Evolutionary conservation across 2,329 filamentous ascomycete species (phyloP).

Genomic region (Dactylella cylindrospora): DNA sequence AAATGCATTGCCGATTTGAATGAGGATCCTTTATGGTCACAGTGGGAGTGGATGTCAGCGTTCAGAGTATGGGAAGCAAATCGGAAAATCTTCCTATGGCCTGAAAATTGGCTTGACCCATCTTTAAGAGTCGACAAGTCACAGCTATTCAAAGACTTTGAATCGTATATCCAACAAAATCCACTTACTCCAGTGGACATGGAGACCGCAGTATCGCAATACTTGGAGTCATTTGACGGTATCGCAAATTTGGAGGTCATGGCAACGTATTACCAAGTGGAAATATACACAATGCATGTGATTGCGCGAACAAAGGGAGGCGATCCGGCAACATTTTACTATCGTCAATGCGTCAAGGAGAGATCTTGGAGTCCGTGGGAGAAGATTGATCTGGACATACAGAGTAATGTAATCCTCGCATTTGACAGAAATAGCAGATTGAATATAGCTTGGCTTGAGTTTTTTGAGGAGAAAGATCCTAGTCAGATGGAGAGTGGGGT

Average conservation of each 20-base stretch:
- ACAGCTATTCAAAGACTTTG: constrained; percentile 46
- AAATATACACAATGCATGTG: constrained; percentile 38
- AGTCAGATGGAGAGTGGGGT: not conserved
- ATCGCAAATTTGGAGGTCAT: constrained; percentile 38
- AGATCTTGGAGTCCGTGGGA: constrained; percentile 46
- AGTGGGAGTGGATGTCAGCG: constrained; percentile 50
- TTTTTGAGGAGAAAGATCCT: constrained; percentile 3
- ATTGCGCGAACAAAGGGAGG: constrained; percentile 43
- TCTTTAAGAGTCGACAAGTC: constrained; percentile 51
- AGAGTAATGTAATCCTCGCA: constrained; percentile 1
- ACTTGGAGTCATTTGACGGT: constrained; percentile 43
- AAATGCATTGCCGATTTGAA: constrained; percentile 1
- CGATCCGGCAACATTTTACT: constrained; percentile 44
- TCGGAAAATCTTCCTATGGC: constrained; percentile 50
- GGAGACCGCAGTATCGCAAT: constrained; percentile 40
- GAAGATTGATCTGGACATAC: constrained; percentile 47
- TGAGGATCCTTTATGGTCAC: constrained; percentile 1
- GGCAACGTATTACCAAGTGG: not conserved
- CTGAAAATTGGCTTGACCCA: constrained; percentile 51
- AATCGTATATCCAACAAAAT: constrained; percentile 47
- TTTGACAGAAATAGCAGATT: constrained; percentile 4
- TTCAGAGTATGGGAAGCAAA: constrained; percentile 50
- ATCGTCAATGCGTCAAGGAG: constrained; percentile 11
- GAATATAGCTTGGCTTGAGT: constrained; percentile 1
- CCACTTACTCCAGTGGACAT: constrained; percentile 38